Evolutionary conservation across 2,329 filamentous ascomycete genomes (phyloP).

Genomic region (Spiromastix sp.): DNA sequence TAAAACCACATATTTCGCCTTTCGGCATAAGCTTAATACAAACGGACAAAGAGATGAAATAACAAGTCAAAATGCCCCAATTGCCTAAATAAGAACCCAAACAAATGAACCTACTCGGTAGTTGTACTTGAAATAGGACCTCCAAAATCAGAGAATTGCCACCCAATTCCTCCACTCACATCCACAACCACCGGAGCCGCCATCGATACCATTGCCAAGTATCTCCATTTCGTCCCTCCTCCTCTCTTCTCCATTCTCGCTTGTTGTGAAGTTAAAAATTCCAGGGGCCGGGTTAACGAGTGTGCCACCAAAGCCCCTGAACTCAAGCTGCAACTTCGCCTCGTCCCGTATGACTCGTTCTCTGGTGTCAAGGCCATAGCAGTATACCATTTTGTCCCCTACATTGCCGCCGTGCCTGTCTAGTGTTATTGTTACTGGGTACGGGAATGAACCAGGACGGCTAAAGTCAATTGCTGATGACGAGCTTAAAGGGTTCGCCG

Average conservation of each 20-base stretch:
- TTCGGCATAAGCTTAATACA: too few relatives aligned
- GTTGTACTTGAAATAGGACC: too few relatives aligned
- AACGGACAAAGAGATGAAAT: too few relatives aligned
- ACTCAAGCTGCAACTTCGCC: constrained; percentile 42
- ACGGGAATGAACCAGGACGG: constrained; percentile 49
- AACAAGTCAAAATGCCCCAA: too few relatives aligned
- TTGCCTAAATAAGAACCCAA: too few relatives aligned
- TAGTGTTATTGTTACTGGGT: constrained; percentile 48
- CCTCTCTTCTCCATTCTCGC: constrained; percentile 7
- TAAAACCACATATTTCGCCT: too few relatives aligned
- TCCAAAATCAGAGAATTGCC: too few relatives aligned
- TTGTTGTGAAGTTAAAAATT: constrained; percentile 26
- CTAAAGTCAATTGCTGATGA: constrained; percentile 35
- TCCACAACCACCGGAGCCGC: constrained; percentile 49
- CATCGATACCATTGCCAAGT: constrained; percentile 35
- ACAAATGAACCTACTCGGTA: too few relatives aligned
- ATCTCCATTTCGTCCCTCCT: constrained; percentile 14
- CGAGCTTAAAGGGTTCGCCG: constrained; percentile 10
- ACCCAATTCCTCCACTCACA: constrained; percentile 50
- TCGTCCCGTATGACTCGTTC: constrained; percentile 34
- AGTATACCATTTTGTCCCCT: constrained; percentile 48
- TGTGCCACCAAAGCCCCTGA: constrained; percentile 40
- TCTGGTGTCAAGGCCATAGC: constrained; percentile 44
- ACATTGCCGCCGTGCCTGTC: constrained; percentile 50
- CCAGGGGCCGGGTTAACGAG: constrained; percentile 42